Evolutionary conservation across 2,329 filamentous ascomycete species (phyloP), one percentile per base, ranked within the genome.

Genomic region (Bipolaris sorokiniana): DNA sequence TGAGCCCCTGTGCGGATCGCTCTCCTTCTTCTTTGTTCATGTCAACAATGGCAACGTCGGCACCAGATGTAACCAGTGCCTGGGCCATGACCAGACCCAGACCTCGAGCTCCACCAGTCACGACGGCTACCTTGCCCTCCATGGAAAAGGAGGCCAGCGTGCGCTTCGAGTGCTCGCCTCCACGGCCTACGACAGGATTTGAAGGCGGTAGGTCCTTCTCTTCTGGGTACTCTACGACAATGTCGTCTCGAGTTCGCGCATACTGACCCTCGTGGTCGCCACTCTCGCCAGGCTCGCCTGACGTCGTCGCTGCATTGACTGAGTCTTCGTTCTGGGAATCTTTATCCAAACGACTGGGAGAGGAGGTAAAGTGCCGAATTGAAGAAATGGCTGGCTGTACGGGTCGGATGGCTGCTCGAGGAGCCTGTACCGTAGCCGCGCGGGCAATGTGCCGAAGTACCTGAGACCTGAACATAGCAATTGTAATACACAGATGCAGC

Each of bases 31-130:
- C 90, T 81, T 91, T 90, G 80, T 98, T 97, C 80, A 97, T 82
- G 76, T 98, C 94, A 38, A 97, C 92, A 77, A 98, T 90, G 40
- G 94, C 94, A 61, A 97, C 83, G 76, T 96, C 89, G 9, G 91
- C 90, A 50, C 94, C 94, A 51, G 90, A 95, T 51, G 91, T 88
- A 51, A 97, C 90, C 77, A 97, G 86, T 45, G 90, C 92, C 80
- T 97, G 92, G 49, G 90, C 90, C 90, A 98, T 97, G 67, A 96
- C 92, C 59, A 97, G 81, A 37, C 94, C 94, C 56, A 98, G 79
- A 7, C 94, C 94, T 72, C 93, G 84, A 23, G 94, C 94, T 72
- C 93, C 94, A 50, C 94, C 94, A 1, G 94, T 98, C 37, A 98
- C 90, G 38, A 97, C 82, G 45, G 87, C 92, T 7, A 93, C 90